Conservation (phyloP, 2,329 filamentous ascomycete species). For the Cladosporium colombiae region DNA sequence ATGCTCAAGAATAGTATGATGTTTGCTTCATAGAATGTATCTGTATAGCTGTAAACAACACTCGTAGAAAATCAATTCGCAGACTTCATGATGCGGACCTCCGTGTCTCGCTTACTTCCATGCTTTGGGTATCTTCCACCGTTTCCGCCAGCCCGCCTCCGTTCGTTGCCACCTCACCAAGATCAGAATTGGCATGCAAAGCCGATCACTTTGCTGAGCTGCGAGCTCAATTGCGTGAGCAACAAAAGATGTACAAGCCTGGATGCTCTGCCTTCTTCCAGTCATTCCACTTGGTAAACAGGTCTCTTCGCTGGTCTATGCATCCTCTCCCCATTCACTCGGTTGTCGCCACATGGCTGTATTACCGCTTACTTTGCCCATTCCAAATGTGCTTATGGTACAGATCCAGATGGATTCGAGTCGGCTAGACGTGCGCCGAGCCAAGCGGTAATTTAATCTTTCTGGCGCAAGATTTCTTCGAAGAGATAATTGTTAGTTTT, state of each 20-base stretch:
- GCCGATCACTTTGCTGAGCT: background rate
- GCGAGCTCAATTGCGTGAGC: background rate
- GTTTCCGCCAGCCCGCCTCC: background rate
- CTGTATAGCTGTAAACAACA: conserved; percentile 1
- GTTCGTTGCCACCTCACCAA: background rate
- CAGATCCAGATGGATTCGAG: background rate
- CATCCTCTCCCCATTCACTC: background rate
- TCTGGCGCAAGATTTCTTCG: conserved; percentile 20
- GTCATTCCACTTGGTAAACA: background rate
- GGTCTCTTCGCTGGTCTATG: background rate
- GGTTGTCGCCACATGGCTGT: background rate
- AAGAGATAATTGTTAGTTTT: background rate
- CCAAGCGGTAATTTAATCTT: background rate
- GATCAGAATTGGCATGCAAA: background rate
- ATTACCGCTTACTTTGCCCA: background rate
- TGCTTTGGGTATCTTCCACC: background rate
- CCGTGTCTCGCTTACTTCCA: background rate
- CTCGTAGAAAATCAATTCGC: background rate
- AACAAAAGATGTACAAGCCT: background rate
- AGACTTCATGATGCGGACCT: background rate
- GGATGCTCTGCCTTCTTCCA: background rate
- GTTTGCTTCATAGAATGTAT: background rate
- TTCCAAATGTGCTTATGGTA: background rate
- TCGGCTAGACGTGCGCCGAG: background rate
- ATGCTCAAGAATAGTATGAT: background rate